Percentiles rank a stretch among this genome's conserved stretches.
Conservation (phyloP, 306 rosid species). For the Ormosia semicastrata region DNA sequence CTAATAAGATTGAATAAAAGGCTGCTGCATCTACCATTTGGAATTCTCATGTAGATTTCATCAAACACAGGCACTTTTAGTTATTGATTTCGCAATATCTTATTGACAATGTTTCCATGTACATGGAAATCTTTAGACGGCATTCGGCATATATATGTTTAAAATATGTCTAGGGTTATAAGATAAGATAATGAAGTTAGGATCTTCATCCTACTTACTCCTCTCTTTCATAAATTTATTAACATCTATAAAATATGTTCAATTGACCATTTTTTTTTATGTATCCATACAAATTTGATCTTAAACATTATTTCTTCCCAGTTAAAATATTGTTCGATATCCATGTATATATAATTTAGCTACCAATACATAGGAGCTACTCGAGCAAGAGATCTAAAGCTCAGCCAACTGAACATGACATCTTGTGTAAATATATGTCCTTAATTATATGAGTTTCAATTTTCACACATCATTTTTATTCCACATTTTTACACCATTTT, state of each 20-base stretch:
- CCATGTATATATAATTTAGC: not conserved
- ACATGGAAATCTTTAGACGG: not conserved
- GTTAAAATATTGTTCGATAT: too few relatives aligned
- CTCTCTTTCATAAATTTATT: not conserved
- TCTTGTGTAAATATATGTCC: too few relatives aligned
- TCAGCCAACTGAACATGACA: too few relatives aligned
- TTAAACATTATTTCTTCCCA: too few relatives aligned
- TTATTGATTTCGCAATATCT: not conserved
- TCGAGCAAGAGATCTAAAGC: not conserved
- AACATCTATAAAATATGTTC: not conserved
- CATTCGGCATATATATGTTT: not conserved
- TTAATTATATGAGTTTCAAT: too few relatives aligned
- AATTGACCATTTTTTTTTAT: too few relatives aligned
- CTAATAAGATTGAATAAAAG: constrained; percentile 38
- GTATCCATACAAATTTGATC: too few relatives aligned
- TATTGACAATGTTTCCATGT: not conserved
- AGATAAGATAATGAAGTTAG: not conserved
- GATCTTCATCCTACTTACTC: not conserved
- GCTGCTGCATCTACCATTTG: not conserved
- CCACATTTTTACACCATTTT: too few relatives aligned
- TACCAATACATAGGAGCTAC: not conserved
- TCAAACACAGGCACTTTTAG: not conserved
- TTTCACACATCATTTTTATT: too few relatives aligned
- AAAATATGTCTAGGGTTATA: not conserved
- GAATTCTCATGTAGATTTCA: not conserved